phyloP scores from a whole-genome alignment of 352 stramenopile genomes.

The Phytophthora capsici region DNA sequence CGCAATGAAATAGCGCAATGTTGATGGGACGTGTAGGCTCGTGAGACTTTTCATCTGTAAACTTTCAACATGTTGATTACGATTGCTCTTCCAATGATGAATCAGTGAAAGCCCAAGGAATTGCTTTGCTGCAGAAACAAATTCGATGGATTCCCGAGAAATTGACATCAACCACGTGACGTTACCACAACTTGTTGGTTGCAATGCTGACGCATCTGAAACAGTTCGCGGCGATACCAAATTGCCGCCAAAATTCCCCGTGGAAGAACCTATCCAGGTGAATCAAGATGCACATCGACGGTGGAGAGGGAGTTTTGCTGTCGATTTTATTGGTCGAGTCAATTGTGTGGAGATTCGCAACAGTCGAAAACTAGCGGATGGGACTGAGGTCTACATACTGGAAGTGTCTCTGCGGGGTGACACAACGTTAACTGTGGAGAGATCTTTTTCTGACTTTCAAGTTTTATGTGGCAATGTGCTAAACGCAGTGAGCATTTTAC shows the following conservation, averaged over 20 bases:
- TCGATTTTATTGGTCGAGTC: neutral
- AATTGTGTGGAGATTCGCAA: neutral
- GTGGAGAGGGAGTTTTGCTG: neutral
- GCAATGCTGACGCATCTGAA: too few species aligned
- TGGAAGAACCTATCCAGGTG: neutral
- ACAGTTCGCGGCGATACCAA: too few species aligned
- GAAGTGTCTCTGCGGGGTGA: neutral
- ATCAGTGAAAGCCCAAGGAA: too few species aligned
- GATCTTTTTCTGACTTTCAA: neutral
- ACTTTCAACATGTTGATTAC: too few species aligned
- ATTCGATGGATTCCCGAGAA: too few species aligned
- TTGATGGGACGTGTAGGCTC: too few species aligned
- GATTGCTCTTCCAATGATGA: too few species aligned
- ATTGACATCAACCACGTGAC: too few species aligned
- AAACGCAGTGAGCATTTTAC: neutral
- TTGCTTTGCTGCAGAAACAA: too few species aligned
- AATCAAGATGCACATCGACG: neutral
- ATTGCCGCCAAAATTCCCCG: neutral
- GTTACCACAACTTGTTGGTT: too few species aligned
- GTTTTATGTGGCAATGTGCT: neutral
- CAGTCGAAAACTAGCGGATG: neutral
- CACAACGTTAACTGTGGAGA: neutral
- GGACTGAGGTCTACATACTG: neutral
- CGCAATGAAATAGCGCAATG: too few species aligned
- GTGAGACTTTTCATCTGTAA: too few species aligned